These are phyloP conservation scores for Monoraphidium neglectum DNA, from an alignment of 139 green algal genomes.

Conservation along the genomic window DNA sequence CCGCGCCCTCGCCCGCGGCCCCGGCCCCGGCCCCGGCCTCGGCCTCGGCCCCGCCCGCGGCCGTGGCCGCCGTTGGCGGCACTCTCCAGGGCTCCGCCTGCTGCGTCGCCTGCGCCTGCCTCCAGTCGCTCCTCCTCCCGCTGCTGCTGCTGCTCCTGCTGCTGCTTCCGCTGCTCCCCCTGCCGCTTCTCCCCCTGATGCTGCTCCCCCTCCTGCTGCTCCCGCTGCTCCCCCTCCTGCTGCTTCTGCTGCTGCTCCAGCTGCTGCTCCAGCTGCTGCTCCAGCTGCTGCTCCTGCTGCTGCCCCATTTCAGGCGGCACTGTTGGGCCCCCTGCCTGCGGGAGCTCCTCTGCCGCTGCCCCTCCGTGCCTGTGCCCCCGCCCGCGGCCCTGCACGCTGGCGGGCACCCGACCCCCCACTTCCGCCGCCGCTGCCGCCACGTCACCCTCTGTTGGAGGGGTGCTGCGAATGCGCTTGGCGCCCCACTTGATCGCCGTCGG, in stretches of 20 bases:
- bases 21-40: background rate
- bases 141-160: background rate
- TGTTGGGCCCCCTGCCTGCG: background rate
- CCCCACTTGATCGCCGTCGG: no score
- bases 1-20: background rate
- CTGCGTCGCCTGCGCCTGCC: background rate
- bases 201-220: constrained; percentile 13
- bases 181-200: background rate
- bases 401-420: no score
- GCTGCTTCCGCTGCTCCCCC: background rate
- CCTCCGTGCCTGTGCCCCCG: no score
- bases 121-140: constrained; percentile 14
- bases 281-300: background rate
- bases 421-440: no score
- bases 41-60: background rate
- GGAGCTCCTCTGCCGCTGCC: no score
- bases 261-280: background rate
- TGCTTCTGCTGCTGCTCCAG: background rate
- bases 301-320: background rate
- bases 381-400: no score
- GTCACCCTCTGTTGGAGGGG: no score
- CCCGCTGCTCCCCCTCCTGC: background rate
- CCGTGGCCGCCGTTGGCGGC: constrained; percentile 10
- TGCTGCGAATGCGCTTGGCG: no score
- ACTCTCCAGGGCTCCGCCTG: background rate